phyloP scores from a whole-genome alignment of 306 rosid species.

The Vigna trinervia region DNA sequence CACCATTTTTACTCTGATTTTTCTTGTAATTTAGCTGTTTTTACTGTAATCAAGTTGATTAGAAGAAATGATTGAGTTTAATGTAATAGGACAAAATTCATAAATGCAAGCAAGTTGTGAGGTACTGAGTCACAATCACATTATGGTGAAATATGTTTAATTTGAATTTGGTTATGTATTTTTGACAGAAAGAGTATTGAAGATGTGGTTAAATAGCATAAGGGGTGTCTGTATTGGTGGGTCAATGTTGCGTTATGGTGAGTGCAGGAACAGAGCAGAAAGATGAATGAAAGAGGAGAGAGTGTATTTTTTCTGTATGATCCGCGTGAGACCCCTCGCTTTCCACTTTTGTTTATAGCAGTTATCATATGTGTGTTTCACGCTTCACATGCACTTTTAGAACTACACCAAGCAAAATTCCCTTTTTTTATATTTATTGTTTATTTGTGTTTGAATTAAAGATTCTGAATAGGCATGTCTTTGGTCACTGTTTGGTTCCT shows the following conservation, averaged over 20 bases:
- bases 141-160: too few species aligned
- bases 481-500: conserved; percentile 48
- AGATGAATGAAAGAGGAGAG: conserved; percentile 13
- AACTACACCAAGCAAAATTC: not conserved
- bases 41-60: too few species aligned
- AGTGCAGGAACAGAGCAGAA: conserved; percentile 34
- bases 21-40: too few species aligned
- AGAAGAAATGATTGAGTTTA: too few species aligned
- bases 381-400: conserved; percentile 41
- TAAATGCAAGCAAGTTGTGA: too few species aligned
- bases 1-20: too few species aligned
- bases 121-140: too few species aligned
- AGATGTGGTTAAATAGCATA: not conserved
- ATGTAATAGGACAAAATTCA: too few species aligned
- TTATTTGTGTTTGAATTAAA: conserved; percentile 37
- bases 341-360: conserved; percentile 49
- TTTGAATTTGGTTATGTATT: too few species aligned
- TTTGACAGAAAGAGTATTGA: too few species aligned
- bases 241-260: conserved; percentile 31
- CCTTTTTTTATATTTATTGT: too few species aligned
- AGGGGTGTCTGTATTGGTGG: not conserved
- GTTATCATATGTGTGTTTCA: conserved; percentile 41
- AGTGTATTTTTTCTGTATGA: conserved; percentile 38
- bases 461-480: conserved; percentile 58
- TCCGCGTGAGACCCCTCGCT: conserved; percentile 46